Base-by-base conservation (phyloP, 495 filamentous ascomycete species). In the Aspergillus funiculosus region DNA sequence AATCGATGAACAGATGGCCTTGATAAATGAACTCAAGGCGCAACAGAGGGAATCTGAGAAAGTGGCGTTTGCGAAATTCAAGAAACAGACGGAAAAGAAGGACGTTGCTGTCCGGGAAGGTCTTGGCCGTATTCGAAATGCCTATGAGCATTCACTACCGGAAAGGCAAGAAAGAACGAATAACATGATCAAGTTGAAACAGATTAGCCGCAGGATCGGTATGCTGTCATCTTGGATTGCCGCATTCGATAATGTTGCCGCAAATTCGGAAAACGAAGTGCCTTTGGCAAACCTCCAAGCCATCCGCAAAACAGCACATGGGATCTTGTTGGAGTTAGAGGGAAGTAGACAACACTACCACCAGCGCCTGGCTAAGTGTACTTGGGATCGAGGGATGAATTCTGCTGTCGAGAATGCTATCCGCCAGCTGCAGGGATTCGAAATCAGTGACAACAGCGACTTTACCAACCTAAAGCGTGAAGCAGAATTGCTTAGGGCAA, bases 31-130 rank as follows among this genome's bases (percentile, higher is more conserved):
- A 57, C 77, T 99, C 41, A 91, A 90, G 61, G 81, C 82, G 14
- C 87, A 95, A 57, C 86, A 94, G 57, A 95, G 87, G 62, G 86
- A 97, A 45, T 80, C 80, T n/a, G 94, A 97, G 58, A 83, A 76
- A 27, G 69, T 80, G 3, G 89, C 89, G 32, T 94, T 94, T 60
- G 75, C 77, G 51, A 97, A 96, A 63, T 94, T 95, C 67, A 78
- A 78, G 53, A 95, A 94, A 59, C 85, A 88, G 54, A 80, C 73
- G 22, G 86, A 89, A 54, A 95, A 95, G 73, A 82, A 85, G 39
- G 85, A 89, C 35, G 67, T 64, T 36, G 77, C 86, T 21, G 75
- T 87, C n/a, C 78, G 80, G 41, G 92, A 97, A 60, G 88, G 87
- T 13, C 67, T 92, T n/a, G 63, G 75, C 37, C 77, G 94, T 26